Base-by-base conservation (phyloP, 768 basidiomycete genomes). In the Lepiota brunneoincarnata region DNA sequence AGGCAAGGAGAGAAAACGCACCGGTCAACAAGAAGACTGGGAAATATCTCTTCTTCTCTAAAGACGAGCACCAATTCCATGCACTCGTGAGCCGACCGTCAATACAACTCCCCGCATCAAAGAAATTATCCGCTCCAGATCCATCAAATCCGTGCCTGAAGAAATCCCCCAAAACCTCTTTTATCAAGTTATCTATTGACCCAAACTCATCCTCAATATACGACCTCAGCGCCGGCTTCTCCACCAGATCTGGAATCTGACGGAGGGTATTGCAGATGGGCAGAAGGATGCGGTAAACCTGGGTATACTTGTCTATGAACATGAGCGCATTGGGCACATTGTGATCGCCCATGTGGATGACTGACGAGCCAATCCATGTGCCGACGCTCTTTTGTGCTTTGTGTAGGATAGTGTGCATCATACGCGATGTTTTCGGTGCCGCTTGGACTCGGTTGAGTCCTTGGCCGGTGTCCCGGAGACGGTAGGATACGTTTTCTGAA, bases 231-330 rank as follows among this genome's bases (percentile, higher is more conserved):
- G 88, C 85, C 14, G 89, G 88, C 58, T 85, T 90, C 47, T 80
- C 72, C 6, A 76, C 73, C 18, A 93, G 71, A n/a, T 64, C 61
- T 12, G 87, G 83, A 55, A 93, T 87, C 58, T 91, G 86, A 2
- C 77, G 75, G 49, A 93, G 78, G 24, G 89, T 83, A 60, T 87
- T 93, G 74, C 89, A 92, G 54, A 93, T 88, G 3, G 91, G 91
- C 21, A 93, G 76, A 18, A 93, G 82, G 64, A 93, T 93, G 60
- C 91, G 87, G 70, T 93, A 93, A 44, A 93, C 88, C 65, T 93
- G 91, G 11, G 91, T 91, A 70, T 93, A 93, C 66, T 93, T 93
- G 78, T 93, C 89, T 61, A 93, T 91, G 77, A 93, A 93, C 72
- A 93, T 82, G 45, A 93, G 76, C 2, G 91, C 89, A 61, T 89